phyloP scores from a whole-genome alignment of 495 filamentous ascomycete genomes.

The Xylaria grammica region DNA sequence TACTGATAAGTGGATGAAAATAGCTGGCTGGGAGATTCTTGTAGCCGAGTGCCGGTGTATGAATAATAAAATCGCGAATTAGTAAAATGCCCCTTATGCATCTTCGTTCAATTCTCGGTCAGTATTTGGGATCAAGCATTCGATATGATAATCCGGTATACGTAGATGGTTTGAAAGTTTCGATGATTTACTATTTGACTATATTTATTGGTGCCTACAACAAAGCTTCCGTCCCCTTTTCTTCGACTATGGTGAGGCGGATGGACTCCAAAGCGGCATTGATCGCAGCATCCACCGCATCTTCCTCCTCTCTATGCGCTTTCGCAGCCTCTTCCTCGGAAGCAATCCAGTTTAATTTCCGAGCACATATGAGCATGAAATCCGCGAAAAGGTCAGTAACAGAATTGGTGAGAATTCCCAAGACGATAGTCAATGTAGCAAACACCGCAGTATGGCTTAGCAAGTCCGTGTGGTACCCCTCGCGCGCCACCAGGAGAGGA shows the following conservation, averaged over 20 bases:
- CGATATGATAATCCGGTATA: too few species aligned
- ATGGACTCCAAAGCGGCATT: conserved; percentile 4
- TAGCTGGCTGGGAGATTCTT: too few species aligned
- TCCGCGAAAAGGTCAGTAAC: conserved; percentile 17
- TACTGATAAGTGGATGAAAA: too few species aligned
- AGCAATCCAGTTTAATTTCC: conserved; percentile 13
- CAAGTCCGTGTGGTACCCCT: conserved; percentile 5
- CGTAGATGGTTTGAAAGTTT: too few species aligned
- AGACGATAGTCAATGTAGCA: conserved; percentile 4
- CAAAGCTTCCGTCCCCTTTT: not conserved
- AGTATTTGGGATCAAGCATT: too few species aligned
- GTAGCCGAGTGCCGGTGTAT: too few species aligned
- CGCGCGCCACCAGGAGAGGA: conserved; percentile 14
- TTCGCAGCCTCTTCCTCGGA: conserved; percentile 1
- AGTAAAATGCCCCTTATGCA: too few species aligned
- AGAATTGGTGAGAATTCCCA: conserved; percentile 15
- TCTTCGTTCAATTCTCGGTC: too few species aligned
- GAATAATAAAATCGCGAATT: too few species aligned
- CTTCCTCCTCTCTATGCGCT: not conserved
- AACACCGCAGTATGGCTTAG: conserved; percentile 7
- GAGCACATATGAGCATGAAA: conserved; percentile 9
- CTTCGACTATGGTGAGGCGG: not conserved
- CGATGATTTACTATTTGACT: too few species aligned
- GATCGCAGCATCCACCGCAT: not conserved
- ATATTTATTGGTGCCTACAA: too few species aligned